phyloP scores from a whole-genome alignment of 805 yeast genomes.

The Yueomyces sp. region DNA sequence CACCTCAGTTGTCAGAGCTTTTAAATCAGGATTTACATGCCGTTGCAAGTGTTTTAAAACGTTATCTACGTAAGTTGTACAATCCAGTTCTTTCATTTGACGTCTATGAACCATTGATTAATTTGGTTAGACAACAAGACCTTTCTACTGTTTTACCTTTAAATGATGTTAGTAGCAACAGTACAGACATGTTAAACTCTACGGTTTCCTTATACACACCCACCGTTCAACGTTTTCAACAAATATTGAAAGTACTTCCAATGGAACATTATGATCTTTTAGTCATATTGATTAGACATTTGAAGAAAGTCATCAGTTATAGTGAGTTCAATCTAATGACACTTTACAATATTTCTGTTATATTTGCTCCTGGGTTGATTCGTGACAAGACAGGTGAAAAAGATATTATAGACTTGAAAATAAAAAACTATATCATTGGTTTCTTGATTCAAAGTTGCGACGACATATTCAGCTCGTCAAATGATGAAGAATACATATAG shows the following conservation, averaged over 20 bases:
- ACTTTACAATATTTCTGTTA: constrained; percentile 69
- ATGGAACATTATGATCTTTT: constrained; percentile 50
- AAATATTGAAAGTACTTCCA: constrained; percentile 35
- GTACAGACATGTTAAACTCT: constrained; percentile 4
- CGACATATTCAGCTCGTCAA: constrained; percentile 6
- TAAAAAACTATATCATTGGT: constrained; percentile 68
- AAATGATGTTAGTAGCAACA: not conserved
- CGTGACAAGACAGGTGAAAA: constrained; percentile 69
- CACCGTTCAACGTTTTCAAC: not conserved
- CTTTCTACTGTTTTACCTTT: constrained; percentile 11
- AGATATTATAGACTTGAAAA: constrained; percentile 76
- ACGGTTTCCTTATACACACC: constrained; percentile 26
- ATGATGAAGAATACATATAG: not conserved
- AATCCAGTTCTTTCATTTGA: constrained; percentile 72
- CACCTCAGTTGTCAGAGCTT: constrained; percentile 10
- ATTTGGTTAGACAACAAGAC: constrained; percentile 29
- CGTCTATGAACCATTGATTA: constrained; percentile 54
- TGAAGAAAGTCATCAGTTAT: constrained; percentile 41
- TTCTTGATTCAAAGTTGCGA: constrained; percentile 41
- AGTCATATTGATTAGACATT: constrained; percentile 45
- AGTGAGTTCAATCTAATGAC: constrained; percentile 65
- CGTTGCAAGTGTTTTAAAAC: constrained; percentile 72
- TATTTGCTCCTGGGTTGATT: constrained; percentile 88
- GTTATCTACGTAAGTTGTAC: constrained; percentile 74
- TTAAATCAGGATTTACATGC: constrained; percentile 67